Conservation (phyloP, 1,284 basidiomycete species). For the Fomitiporia mediterranea region DNA sequence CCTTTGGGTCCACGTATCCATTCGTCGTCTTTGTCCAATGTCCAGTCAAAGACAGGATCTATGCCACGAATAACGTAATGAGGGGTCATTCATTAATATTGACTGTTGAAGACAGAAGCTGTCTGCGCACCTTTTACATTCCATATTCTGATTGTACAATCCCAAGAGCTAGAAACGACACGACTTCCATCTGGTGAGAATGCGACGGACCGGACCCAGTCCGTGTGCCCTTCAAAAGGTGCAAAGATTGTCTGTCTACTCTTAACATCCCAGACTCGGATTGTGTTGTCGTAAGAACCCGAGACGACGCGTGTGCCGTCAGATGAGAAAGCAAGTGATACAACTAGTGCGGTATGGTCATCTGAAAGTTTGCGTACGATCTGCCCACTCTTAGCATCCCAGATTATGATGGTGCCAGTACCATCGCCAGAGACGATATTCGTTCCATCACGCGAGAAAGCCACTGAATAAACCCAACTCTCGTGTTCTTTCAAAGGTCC, state of each 20-base stretch:
- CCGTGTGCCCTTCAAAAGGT: neutral
- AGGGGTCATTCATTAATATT: too few species aligned
- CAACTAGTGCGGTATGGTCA: neutral
- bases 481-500: too few species aligned
- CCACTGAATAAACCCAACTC: neutral
- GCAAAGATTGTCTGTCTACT: neutral
- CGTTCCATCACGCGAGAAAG: neutral
- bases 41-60: too few species aligned
- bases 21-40: too few species aligned
- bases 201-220: neutral
- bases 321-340: slow-evolving; percentile 1
- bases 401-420: neutral
- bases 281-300: slow-evolving; percentile 1
- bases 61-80: too few species aligned
- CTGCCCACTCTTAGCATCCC: neutral
- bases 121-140: neutral
- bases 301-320: slow-evolving; percentile 1
- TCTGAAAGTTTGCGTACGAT: neutral
- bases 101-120: neutral
- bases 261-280: neutral
- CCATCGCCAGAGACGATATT: neutral
- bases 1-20: too few species aligned
- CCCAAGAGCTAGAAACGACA: neutral
- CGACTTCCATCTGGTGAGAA: neutral
- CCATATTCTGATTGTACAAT: neutral